Base-by-base conservation (phyloP, 1,284 basidiomycete species). In the Irpex rosettiformis region DNA sequence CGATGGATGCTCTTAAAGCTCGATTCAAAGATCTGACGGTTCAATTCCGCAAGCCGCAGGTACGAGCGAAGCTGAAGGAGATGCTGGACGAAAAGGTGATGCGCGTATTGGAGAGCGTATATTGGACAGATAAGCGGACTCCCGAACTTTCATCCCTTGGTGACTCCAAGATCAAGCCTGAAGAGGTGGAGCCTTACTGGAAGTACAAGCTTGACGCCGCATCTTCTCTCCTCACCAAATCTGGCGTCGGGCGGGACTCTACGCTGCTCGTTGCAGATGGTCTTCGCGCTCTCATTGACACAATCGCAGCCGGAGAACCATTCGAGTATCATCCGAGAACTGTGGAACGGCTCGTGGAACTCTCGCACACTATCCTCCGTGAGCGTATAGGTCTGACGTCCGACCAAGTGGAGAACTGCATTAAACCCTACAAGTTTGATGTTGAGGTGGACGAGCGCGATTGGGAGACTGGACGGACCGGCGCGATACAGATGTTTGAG, bases 361-460 rank as follows among this genome's bases (percentile, higher is more conserved):
- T 98, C 72, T 92, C 93, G 13, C 94, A 97, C 72, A 86, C 83
- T 67, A 96, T 99, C 67, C 76, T 99, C 58, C 82, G 95, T 52
- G 95, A 98, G 67, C 85, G 96, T 2, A 91, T 98, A 61, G 91
- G 92, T 7, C 75, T 98, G 57, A 95, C 97, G 3, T 90, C 94
- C 1, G 97, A 99, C 71, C 96, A 99, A 75, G 97, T 99, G 6
- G 97, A 99, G 79, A 99, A 99, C 75, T 97, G 94, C 74, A 97
- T 99, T 79, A 99, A 99, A 77, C 97, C 97, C 29, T 98, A 88
- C 84, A 98, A 99, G 79, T 98, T 98, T 72, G 94, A 95, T 67
- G 84, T 95, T 16, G 95, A 98, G 68, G 88, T 96, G 25, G 93
- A 97, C 64, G 82, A 83, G 10, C 79, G 87, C 43, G 96, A 98